Evolutionary conservation across 805 yeast species (phyloP).

Genomic region (Candida sakaeoensis): DNA sequence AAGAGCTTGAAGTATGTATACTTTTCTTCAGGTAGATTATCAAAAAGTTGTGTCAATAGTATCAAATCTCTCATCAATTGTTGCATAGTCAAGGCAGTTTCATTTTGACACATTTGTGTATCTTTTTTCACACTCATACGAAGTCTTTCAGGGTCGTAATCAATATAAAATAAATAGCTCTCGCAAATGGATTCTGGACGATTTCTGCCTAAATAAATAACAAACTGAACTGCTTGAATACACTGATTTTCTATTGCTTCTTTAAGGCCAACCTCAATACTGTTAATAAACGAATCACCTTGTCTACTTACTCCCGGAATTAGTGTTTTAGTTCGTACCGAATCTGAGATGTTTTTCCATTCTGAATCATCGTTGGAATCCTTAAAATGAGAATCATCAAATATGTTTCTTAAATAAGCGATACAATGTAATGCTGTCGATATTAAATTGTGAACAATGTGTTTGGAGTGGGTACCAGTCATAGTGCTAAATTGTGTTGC

Average conservation of each 20-base stretch:
- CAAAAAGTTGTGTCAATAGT: slow-evolving; percentile 50
- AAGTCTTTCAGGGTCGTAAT: no score
- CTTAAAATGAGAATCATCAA: slow-evolving; percentile 50
- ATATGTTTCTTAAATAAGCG: slow-evolving; percentile 53
- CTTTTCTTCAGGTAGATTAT: slow-evolving; percentile 44
- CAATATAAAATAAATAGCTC: slow-evolving; percentile 47
- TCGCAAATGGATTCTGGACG: slow-evolving; percentile 45
- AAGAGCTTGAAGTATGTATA: slow-evolving; percentile 46
- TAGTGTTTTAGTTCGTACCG: slow-evolving; percentile 45
- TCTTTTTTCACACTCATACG: no score
- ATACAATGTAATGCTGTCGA: slow-evolving; percentile 55
- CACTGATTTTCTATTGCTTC: slow-evolving; percentile 42
- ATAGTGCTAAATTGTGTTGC: slow-evolving; percentile 6
- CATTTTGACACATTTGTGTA: no score
- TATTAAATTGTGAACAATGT: slow-evolving; percentile 44
- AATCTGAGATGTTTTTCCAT: no score
- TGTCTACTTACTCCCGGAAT: slow-evolving; percentile 42
- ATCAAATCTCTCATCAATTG: slow-evolving; percentile 50
- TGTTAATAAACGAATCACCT: slow-evolving; percentile 47
- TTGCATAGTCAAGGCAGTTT: no score
- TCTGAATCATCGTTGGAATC: slow-evolving; percentile 29
- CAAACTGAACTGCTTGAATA: slow-evolving; percentile 43
- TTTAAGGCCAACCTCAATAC: slow-evolving; percentile 51
- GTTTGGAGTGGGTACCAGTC: slow-evolving; percentile 6
- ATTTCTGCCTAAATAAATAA: slow-evolving; percentile 40